Evolutionary conservation across 805 yeast genomes (phyloP).

Genomic region (Debaryomyces castellii): DNA sequence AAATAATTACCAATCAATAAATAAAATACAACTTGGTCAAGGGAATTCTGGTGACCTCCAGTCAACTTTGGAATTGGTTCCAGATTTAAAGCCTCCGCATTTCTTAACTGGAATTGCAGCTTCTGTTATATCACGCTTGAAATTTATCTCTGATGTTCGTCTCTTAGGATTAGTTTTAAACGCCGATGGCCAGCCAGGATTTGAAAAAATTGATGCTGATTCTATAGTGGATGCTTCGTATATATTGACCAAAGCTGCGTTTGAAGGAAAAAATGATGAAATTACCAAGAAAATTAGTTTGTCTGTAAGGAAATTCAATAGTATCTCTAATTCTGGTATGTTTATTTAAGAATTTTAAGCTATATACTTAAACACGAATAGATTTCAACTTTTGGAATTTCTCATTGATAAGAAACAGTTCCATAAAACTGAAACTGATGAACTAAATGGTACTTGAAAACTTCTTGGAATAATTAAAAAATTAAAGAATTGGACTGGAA

Average conservation of each 20-base stretch:
- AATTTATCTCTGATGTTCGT: background rate
- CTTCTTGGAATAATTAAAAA: conserved; percentile 67
- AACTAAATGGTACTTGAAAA: conserved; percentile 88
- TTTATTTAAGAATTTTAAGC: conserved; percentile 16
- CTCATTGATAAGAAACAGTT: conserved; percentile 86
- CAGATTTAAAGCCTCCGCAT: conserved; percentile 56
- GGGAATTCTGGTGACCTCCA: background rate
- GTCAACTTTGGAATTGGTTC: conserved; percentile 12
- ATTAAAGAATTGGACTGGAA: conserved; percentile 75
- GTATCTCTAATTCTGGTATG: conserved; percentile 28
- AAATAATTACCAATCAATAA: conserved; percentile 28
- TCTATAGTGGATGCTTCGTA: conserved; percentile 35
- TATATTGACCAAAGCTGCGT: conserved; percentile 12
- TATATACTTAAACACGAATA: background rate
- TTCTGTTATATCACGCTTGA: conserved; percentile 32
- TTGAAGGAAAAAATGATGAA: conserved; percentile 5
- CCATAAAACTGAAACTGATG: conserved; percentile 87
- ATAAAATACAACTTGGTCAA: conserved; percentile 19
- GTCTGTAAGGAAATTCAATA: conserved; percentile 21
- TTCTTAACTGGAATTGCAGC: conserved; percentile 59
- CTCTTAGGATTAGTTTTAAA: conserved; percentile 36
- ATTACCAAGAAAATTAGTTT: conserved; percentile 15
- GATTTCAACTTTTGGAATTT: conserved; percentile 37
- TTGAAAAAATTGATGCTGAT: conserved; percentile 51
- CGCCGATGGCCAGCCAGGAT: conserved; percentile 64